Evolutionary conservation across 768 basidiomycete genomes (phyloP).

Genomic region (Hypholoma sublateritium): DNA sequence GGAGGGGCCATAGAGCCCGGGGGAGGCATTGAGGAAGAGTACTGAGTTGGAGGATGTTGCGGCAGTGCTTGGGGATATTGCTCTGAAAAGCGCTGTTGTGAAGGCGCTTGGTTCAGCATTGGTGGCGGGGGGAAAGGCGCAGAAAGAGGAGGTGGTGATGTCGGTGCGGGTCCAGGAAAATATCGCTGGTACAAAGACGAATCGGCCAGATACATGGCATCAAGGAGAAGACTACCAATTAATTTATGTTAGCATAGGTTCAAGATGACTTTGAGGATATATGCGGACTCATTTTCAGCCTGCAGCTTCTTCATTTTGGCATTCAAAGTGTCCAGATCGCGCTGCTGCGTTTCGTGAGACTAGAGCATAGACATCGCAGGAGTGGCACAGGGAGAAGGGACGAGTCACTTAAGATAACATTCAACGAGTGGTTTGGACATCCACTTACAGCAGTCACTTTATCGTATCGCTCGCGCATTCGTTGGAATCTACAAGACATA

Average conservation of each 20-base stretch:
- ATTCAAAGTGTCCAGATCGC: slow-evolving; percentile 38
- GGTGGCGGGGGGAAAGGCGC: not conserved
- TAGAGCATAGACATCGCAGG: slow-evolving; percentile 12
- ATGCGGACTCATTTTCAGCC: slow-evolving; percentile 49
- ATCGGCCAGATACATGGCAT: slow-evolving; percentile 32
- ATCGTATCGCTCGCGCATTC: slow-evolving; percentile 46
- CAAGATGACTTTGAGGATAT: not conserved
- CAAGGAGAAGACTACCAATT: slow-evolving; percentile 33
- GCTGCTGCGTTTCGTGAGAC: slow-evolving; percentile 37
- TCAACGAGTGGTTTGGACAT: not conserved
- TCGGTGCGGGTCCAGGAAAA: slow-evolving; percentile 15
- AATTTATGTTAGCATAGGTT: not conserved
- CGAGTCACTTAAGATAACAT: not conserved
- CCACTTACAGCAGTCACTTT: slow-evolving; percentile 38
- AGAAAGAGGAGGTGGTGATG: not conserved
- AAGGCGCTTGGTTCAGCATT: not conserved
- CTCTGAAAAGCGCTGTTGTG: not conserved
- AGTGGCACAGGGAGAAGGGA: not conserved
- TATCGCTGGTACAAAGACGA: slow-evolving; percentile 21
- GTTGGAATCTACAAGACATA: slow-evolving; percentile 37
- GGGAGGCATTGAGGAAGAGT: slow-evolving; percentile 3
- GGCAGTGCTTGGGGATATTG: not conserved
- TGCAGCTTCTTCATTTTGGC: slow-evolving; percentile 44
- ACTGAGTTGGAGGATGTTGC: not conserved
- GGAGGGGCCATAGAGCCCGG: slow-evolving; percentile 9